phyloP scores from a whole-genome alignment of 139 green algal genomes.

The Micractinium conductrix region DNA sequence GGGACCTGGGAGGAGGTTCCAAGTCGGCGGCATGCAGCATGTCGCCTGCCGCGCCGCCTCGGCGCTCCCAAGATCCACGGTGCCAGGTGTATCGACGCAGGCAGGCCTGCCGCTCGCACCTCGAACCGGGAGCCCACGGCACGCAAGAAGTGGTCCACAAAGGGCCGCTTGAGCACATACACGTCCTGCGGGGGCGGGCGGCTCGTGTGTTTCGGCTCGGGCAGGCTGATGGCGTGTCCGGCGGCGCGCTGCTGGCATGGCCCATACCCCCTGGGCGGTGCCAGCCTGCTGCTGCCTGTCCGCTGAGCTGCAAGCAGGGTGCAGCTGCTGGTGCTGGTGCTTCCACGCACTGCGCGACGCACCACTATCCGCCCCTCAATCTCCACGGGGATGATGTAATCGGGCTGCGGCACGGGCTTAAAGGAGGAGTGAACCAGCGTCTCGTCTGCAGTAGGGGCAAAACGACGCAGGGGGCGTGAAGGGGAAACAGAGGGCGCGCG shows the following conservation, averaged over 20 bases:
- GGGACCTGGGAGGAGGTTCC: background rate
- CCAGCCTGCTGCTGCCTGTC: too few species aligned
- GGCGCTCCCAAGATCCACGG: background rate
- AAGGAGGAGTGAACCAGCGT: constrained; percentile 99
- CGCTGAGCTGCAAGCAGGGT: too few species aligned
- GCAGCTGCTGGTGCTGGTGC: too few species aligned
- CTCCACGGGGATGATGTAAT: constrained; percentile 96
- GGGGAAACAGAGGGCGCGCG: background rate
- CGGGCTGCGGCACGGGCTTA: constrained; percentile 84
- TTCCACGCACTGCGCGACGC: too few species aligned
- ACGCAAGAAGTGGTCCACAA: constrained; percentile 92
- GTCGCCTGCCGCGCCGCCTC: background rate
- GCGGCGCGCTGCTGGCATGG: too few species aligned
- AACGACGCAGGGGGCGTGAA: background rate
- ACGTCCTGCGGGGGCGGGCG: too few species aligned
- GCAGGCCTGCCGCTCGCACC: too few species aligned
- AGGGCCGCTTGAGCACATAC: constrained; percentile 95
- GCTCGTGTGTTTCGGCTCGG: too few species aligned
- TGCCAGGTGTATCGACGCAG: too few species aligned
- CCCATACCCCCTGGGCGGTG: too few species aligned
- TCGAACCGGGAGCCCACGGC: constrained; percentile 73
- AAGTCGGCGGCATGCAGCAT: background rate
- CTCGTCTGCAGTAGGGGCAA: constrained; percentile 77
- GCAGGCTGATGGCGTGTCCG: too few species aligned
- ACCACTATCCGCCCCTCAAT: constrained; percentile 82